These are phyloP conservation scores for Mercurialis annua DNA, from an alignment of 345 rosid genomes.

Conservation along the genomic window DNA sequence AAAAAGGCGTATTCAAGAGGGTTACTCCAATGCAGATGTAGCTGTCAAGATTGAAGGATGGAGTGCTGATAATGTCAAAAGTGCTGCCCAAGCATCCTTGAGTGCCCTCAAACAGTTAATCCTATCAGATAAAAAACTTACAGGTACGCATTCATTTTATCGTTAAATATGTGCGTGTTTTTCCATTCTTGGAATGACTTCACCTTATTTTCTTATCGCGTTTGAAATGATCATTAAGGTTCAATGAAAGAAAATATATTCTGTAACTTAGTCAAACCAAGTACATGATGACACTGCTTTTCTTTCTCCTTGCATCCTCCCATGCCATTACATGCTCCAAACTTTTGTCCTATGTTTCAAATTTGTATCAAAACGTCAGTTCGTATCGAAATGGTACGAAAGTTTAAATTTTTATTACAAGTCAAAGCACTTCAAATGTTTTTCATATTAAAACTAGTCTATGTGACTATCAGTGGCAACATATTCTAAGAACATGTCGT, in stretches of 20 bases:
- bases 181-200: slow-evolving; percentile 4
- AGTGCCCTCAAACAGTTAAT: slow-evolving; percentile 80
- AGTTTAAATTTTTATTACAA: too few relatives aligned
- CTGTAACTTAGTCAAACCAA: too few relatives aligned
- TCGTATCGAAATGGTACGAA: too few relatives aligned
- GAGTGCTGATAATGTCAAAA: slow-evolving; percentile 68
- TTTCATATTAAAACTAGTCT: too few relatives aligned
- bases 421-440: too few relatives aligned
- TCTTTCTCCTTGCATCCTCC: not conserved
- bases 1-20: slow-evolving; percentile 43
- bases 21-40: slow-evolving; percentile 81
- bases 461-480: too few relatives aligned
- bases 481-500: too few relatives aligned
- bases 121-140: slow-evolving; percentile 70
- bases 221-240: not conserved
- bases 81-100: slow-evolving; percentile 77
- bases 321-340: too few relatives aligned
- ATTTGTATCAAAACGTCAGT: too few relatives aligned
- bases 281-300: not conserved
- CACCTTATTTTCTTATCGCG: not conserved
- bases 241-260: not conserved
- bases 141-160: slow-evolving; percentile 42
- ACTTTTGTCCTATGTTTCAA: too few relatives aligned
- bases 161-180: not conserved
- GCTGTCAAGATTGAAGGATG: slow-evolving; percentile 89